Conservation (phyloP, 192 early-diverging fungal genomes). For the Spizellomyces punctatus region DNA sequence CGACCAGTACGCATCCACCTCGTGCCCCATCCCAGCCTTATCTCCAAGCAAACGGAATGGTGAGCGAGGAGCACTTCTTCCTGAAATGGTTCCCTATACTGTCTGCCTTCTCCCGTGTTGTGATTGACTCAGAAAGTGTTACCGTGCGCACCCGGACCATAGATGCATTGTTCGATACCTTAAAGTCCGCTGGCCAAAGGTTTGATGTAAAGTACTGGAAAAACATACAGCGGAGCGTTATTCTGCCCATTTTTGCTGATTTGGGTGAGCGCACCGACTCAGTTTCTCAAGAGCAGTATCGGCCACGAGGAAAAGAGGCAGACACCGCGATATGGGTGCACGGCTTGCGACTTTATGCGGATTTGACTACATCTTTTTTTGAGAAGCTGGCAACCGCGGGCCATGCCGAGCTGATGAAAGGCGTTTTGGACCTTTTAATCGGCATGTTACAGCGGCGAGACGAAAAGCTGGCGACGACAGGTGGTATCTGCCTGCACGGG, state of each 20-base stretch:
- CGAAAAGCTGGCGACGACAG: conserved; percentile 57
- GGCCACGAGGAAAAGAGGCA: conserved; percentile 25
- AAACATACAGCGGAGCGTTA: conserved; percentile 48
- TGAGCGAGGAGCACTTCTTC: conserved; percentile 59
- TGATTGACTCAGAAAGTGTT: conserved; percentile 46
- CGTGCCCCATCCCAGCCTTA: conserved; percentile 41
- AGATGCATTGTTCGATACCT: conserved; percentile 54
- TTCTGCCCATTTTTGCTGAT: conserved; percentile 60
- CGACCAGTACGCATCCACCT: neutral
- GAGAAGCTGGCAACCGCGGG: conserved; percentile 22
- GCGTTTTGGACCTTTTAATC: conserved; percentile 43
- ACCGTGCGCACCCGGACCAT: conserved; percentile 45
- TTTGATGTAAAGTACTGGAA: conserved; percentile 56
- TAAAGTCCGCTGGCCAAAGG: conserved; percentile 39
- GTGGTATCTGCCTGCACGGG: conserved; percentile 55
- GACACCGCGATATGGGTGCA: conserved; percentile 51
- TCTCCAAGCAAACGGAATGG: conserved; percentile 39
- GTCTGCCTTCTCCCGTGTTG: conserved; percentile 53
- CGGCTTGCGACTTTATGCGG: conserved; percentile 48
- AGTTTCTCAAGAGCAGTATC: neutral
- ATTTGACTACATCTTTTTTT: conserved; percentile 47
- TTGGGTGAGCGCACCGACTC: conserved; percentile 40
- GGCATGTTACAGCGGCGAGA: conserved; percentile 48
- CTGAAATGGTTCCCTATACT: conserved; percentile 63
- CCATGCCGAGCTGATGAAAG: conserved; percentile 31